phyloP scores from a whole-genome alignment of 768 basidiomycete genomes.

The Boletus insuetus region DNA sequence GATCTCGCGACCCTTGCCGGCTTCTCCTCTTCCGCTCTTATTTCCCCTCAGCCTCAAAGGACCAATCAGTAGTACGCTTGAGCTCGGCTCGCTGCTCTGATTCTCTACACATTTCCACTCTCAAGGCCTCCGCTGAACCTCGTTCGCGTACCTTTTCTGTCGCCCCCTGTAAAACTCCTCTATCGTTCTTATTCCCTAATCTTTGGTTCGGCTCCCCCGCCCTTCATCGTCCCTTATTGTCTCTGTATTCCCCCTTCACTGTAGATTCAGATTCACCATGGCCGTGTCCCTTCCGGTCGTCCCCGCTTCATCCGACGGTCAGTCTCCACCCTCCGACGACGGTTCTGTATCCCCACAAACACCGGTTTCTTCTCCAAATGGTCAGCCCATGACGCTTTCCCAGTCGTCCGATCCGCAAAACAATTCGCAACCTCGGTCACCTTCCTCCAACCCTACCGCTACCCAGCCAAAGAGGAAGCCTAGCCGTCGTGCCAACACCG shows the following conservation, averaged over 20 bases:
- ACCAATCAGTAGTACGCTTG: constrained; percentile 56
- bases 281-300: constrained; percentile 40
- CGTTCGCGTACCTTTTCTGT: constrained; percentile 43
- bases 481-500: constrained; percentile 88
- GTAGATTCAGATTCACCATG: constrained; percentile 28
- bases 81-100: constrained; percentile 63
- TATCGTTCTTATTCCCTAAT: constrained; percentile 18
- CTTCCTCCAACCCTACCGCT: constrained; percentile 19
- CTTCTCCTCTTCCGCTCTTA: constrained; percentile 54
- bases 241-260: constrained; percentile 8
- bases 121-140: constrained; percentile 39
- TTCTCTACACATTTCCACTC: constrained; percentile 21
- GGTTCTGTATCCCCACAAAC: constrained; percentile 46
- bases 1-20: constrained; percentile 96
- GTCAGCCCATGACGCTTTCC: constrained; percentile 37
- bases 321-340: constrained; percentile 43
- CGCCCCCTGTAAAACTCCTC: constrained; percentile 23
- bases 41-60: constrained; percentile 32
- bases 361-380: constrained; percentile 42
- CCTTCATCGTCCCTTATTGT: constrained; percentile 3
- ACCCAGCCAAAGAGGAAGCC: constrained; percentile 75
- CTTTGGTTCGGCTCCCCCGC: neutral
- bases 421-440: constrained; percentile 21
- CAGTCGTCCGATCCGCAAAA: constrained; percentile 26
- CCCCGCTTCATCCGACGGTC: constrained; percentile 37